Evolutionary conservation across 1,284 basidiomycete species (phyloP), one percentile per base, ranked within the genome.

Genomic region (Meripilus lineatus): DNA sequence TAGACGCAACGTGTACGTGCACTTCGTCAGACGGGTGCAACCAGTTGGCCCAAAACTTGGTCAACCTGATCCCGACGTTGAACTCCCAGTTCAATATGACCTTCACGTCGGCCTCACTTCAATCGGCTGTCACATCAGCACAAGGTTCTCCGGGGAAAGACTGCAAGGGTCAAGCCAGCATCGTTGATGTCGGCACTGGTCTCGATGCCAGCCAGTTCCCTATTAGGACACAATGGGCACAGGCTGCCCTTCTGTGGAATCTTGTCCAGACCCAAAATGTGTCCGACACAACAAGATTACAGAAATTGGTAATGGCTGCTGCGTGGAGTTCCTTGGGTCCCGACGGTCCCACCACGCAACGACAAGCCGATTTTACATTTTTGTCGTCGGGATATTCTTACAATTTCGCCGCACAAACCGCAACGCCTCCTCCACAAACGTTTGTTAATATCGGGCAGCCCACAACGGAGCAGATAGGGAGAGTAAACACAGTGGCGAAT

Each of bases 1-100:
- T 38, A 83, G 81, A 81, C 63, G 69, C 79, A 3, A 76, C 77
- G 0, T 84, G 81, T 55, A 66, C 75, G 26, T 84, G 81, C 51
- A 75, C 77, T 5, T 70, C 74, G 1, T 59, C 60, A 8, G 45
- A 51, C n/a, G 42, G 62, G 3, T 83, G 80, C 52, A 69, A 74
- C 35, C 68, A 67, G n/a, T 59, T 84, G 4, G 79, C 81, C 0
- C 67, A 72, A 51, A 71, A 65, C 42, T 53, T 84, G 28, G 53
- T 76, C 38, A 58, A 68, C 42, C 62, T 81, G 17, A 57, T 77
- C 7, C 74, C 78, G 6, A 59, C 60, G 3, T 55, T 79, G 42
- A 81, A 81, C 57, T 51, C 57, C n/a, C 48, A 67, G 21, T 79
- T 83, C 50, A 54, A 57, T 30, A 62, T 65, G n/a, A 78, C 75